Evolutionary conservation across 2,329 filamentous ascomycete genomes (phyloP).

Genomic region (Neocatenulostroma microsporum): DNA sequence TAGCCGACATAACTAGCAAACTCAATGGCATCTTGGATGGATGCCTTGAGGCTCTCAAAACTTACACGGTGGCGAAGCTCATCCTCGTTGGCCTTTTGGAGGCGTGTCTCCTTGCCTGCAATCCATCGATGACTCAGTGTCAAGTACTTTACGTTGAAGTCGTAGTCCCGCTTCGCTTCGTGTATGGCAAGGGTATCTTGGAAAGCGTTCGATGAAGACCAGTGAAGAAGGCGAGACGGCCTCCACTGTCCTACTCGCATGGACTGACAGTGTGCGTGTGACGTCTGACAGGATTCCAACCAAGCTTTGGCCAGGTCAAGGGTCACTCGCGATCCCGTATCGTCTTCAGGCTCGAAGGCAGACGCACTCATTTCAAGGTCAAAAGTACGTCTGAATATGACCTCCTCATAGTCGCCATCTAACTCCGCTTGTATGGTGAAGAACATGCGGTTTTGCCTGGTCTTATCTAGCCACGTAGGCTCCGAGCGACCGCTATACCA

Average conservation of each 20-base stretch:
- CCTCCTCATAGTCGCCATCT: no score
- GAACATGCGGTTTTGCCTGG: no score
- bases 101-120: neutral
- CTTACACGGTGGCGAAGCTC: neutral
- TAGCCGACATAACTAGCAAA: neutral
- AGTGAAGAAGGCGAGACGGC: neutral
- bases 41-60: neutral
- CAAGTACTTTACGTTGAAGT: neutral
- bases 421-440: no score
- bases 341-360: no score
- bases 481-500: no score
- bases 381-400: no score
- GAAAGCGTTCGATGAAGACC: neutral
- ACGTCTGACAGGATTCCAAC: neutral
- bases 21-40: slow-evolving; percentile 1
- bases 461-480: no score
- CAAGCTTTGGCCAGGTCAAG: neutral
- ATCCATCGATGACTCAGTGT: neutral
- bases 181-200: neutral
- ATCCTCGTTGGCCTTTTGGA: neutral
- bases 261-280: neutral
- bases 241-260: neutral
- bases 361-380: no score
- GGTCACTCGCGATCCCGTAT: no score
- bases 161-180: neutral